phyloP scores from a whole-genome alignment of 2,329 filamentous ascomycete genomes.

The Hymenoscyphus linearis region DNA sequence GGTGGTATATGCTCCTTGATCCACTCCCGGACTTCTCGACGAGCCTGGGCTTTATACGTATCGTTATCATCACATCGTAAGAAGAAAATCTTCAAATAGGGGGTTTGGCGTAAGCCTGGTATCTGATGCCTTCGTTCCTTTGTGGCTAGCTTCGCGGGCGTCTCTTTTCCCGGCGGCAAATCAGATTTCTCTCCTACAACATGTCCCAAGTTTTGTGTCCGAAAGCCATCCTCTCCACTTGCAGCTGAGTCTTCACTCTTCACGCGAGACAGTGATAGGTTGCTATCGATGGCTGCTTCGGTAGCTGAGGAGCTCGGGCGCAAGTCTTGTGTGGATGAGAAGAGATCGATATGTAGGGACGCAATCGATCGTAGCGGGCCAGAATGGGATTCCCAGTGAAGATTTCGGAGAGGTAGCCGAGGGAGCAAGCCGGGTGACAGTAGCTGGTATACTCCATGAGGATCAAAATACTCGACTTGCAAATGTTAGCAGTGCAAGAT shows the following conservation, averaged over 20 bases:
- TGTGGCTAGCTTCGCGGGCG: slow-evolving; percentile 25
- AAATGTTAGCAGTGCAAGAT: slow-evolving; percentile 10
- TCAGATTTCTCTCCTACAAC: slow-evolving; percentile 23
- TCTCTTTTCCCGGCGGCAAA: slow-evolving; percentile 14
- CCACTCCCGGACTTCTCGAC: slow-evolving; percentile 84
- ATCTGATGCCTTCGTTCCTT: slow-evolving; percentile 83
- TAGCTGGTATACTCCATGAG: slow-evolving; percentile 79
- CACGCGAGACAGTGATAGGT: slow-evolving; percentile 30
- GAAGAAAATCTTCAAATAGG: slow-evolving; percentile 86
- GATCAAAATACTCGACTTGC: slow-evolving; percentile 92
- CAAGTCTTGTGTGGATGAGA: slow-evolving; percentile 49
- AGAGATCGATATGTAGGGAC: slow-evolving; percentile 82
- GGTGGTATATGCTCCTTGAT: slow-evolving; percentile 69
- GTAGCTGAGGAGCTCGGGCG: slow-evolving; percentile 33
- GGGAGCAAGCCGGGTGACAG: slow-evolving; percentile 72
- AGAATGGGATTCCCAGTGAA: slow-evolving; percentile 95
- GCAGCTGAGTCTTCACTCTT: slow-evolving; percentile 34
- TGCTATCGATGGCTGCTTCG: slow-evolving; percentile 31
- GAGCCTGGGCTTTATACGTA: slow-evolving; percentile 74
- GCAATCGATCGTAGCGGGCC: slow-evolving; percentile 90
- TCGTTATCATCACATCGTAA: slow-evolving; percentile 95
- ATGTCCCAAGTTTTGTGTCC: slow-evolving; percentile 48
- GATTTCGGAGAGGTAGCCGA: slow-evolving; percentile 79
- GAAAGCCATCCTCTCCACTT: slow-evolving; percentile 53
- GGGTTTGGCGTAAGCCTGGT: slow-evolving; percentile 83